Evolutionary conservation across 2,329 filamentous ascomycete genomes (phyloP), one percentile per base, ranked within the genome.

Genomic region (Pseudomassariella vexata): DNA sequence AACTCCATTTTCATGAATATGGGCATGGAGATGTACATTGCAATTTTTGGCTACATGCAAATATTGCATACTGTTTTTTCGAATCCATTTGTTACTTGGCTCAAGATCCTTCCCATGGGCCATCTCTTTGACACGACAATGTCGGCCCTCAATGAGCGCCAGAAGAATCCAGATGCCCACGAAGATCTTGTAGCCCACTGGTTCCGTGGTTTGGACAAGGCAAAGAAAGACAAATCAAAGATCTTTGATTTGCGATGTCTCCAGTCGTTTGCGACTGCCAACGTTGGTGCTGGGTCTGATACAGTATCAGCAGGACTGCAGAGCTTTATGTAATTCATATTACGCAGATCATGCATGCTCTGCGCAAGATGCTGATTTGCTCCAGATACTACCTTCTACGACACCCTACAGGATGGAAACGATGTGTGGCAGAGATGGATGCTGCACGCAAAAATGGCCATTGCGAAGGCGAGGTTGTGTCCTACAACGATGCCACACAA

Each of bases 21-120:
- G 15, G 19, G n/a, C 15, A 28, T 32, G 32, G 31, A 34, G 18
- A 14, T 23, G 16, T 34, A 32, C 28, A 17, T 35, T n/a, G 18
- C 35, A n/a, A 19, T 35, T 17, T 10, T 38, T 10, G 31, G 35
- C n/a, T 30, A 10, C n/a, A n/a, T n/a, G n/a, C n/a, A n/a, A n/a
- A n/a, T n/a, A n/a, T n/a, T n/a, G n/a, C n/a, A n/a, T n/a, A n/a
- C n/a, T n/a, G n/a, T n/a, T n/a, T n/a, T n/a, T 6, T 32, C 41
- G n/a, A 48, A 47, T 30, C 41, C 41, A 5, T 17, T 37, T 10
- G 39, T 38, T 10, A 41, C 39, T 4, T 18, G 37, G 10, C 36
- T 39, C 16, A 36, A 30, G 5, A 19, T 43, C 11, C 37, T 40
- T 18, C 45, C 46, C 16, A 38, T 31, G 14, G 30, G 23, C 28